These are phyloP conservation scores for Cymbopogon flexuosus DNA, from an alignment of 202 grass and related monocot genomes.

Conservation along the genomic window DNA sequence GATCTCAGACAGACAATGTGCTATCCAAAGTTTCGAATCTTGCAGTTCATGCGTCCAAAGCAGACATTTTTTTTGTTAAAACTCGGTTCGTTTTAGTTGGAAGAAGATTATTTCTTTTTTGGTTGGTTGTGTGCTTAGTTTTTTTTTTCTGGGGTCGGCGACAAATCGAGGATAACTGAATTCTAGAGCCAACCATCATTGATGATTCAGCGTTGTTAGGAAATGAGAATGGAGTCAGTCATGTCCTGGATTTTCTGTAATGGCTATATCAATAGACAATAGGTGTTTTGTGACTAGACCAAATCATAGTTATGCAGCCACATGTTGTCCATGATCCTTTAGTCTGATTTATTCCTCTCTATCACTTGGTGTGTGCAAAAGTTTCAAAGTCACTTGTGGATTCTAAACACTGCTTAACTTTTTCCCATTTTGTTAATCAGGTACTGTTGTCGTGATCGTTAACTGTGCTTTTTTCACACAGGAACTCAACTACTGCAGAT, in stretches of 20 bases:
- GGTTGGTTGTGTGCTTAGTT: neutral
- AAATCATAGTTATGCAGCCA: neutral
- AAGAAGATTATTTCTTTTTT: neutral
- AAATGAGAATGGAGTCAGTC: slow-evolving; percentile 1
- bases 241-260: neutral
- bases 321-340: neutral
- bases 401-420: neutral
- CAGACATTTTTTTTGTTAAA: neutral
- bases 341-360: neutral
- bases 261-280: neutral
- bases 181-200: neutral
- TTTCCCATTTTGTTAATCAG: neutral
- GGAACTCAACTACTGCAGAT: slow-evolving; percentile 1
- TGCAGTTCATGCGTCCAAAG: neutral
- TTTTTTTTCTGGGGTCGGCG: no score
- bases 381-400: neutral
- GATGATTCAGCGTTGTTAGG: neutral
- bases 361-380: neutral
- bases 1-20: neutral
- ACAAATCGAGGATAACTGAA: neutral
- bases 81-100: neutral
- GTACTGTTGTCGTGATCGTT: neutral
- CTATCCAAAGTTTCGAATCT: neutral
- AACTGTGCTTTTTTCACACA: slow-evolving; percentile 32
- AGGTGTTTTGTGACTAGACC: neutral